Base-by-base conservation (phyloP, 1,284 basidiomycete species). In the Moniliophthora roreri region DNA sequence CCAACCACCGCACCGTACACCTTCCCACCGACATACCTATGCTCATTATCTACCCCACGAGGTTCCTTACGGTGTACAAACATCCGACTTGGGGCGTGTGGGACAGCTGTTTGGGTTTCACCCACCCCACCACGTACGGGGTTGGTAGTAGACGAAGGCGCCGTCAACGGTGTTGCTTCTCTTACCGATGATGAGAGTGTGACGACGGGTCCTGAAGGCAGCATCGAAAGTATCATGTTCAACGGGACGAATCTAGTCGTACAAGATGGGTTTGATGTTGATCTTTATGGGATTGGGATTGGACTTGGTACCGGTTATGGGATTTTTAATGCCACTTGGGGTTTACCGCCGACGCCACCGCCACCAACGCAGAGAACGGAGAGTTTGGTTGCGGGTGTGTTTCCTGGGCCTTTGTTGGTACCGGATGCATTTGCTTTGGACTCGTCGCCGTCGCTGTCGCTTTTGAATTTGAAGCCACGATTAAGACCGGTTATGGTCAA, bases 51-150 rank as follows among this genome's bases (percentile, higher is more conserved):
- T 4, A 73, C 77, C 13, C 63, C 67, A 3, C 76, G 72, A 13
- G 84, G 82, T 15, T 70, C 77, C 13, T 69, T 84, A 8, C 74
- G 76, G 28, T 84, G 80, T 57, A 71, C 73, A 2, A 69, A 75
- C 51, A 72, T 86, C 55, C 62, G 75, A 11, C 70, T 85, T 20
- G 83, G 83, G 1, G 63, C 66, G 9, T 68, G 74, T 50, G 80
- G 81, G 3, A 83, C 82, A 0, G 81, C 82, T 2, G 66, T 79
- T 4, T 86, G 83, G 82, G 74, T 85, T 20, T 76, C 38, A 72
- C 79, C 52, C 67, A 70, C 41, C 61, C 2, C 54, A 63, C 21
- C 59, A 55, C 16, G 56, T 63, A 18, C 60, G 62, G n/a, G 53
- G 55, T 9, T 55, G 61, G 15, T 60, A 58, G 53, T 62, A 63